phyloP scores from a whole-genome alignment of 108 stramenopile species.

The Cyclotella distinguenda region DNA sequence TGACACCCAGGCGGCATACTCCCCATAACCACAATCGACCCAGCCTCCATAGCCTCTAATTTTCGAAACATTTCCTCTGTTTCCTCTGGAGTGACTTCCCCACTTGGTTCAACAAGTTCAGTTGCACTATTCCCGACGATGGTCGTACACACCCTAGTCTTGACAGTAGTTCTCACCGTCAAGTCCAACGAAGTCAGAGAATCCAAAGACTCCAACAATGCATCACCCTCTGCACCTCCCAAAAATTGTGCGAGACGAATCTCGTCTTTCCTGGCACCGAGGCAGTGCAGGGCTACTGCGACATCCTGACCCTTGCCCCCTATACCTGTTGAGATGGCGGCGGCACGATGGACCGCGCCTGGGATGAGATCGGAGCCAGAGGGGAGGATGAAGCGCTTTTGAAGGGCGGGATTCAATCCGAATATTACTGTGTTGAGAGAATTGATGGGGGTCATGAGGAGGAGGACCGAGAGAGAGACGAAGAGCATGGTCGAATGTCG shows the following conservation, averaged over 20 bases:
- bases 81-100: conserved; percentile 53
- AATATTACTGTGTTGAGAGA: conserved; percentile 46
- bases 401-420: conserved; percentile 81
- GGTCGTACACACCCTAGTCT: conserved; percentile 77
- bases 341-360: conserved; percentile 77
- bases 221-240: conserved; percentile 71
- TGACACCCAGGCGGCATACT: conserved; percentile 83
- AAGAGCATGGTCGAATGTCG: no score
- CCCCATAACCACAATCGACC: conserved; percentile 66
- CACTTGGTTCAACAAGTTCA: conserved; percentile 84
- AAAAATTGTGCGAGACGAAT: conserved; percentile 71
- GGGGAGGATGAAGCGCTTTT: conserved; percentile 82
- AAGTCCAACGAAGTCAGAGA: conserved; percentile 47
- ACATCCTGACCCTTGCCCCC: conserved; percentile 91
- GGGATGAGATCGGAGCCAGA: conserved; percentile 44
- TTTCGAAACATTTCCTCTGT: conserved; percentile 43
- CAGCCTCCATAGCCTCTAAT: conserved; percentile 25
- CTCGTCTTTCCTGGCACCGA: conserved; percentile 13
- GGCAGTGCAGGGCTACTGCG: conserved; percentile 68
- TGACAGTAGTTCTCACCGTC: conserved; percentile 56
- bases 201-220: conserved; percentile 47
- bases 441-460: not conserved
- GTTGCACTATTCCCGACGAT: conserved; percentile 74
- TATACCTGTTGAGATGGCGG: conserved; percentile 57
- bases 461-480: no score